Evolutionary conservation across 139 green algal genomes (phyloP).

Genomic region (Raphidocelis subcapitata): DNA sequence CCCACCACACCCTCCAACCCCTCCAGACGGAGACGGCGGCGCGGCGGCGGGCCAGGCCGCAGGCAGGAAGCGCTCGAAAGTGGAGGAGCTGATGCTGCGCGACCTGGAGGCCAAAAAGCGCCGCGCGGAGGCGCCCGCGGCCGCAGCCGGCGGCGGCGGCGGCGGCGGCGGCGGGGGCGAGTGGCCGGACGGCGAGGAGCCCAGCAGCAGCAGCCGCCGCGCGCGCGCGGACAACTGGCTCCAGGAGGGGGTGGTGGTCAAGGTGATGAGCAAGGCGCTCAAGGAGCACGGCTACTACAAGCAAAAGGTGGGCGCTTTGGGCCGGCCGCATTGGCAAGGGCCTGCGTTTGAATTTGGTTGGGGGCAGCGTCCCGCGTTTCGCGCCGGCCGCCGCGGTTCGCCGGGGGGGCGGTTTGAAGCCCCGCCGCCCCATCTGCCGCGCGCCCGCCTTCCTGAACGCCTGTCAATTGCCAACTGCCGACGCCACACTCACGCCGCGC

Average conservation of each 20-base stretch:
- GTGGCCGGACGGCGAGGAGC: neutral
- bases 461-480: too few species aligned
- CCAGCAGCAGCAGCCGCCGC: slow-evolving; percentile 28
- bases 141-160: neutral
- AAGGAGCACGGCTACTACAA: slow-evolving; percentile 90
- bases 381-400: too few species aligned
- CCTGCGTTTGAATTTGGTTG: too few species aligned
- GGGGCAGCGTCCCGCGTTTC: too few species aligned
- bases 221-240: slow-evolving; percentile 64
- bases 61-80: slow-evolving; percentile 52
- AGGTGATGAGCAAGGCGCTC: slow-evolving; percentile 82
- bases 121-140: slow-evolving; percentile 27
- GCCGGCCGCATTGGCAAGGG: too few species aligned
- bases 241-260: slow-evolving; percentile 82
- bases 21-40: too few species aligned
- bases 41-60: neutral
- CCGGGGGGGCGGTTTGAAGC: too few species aligned
- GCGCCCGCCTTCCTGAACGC: too few species aligned
- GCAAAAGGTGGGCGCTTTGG: slow-evolving; percentile 63
- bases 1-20: too few species aligned
- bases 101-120: slow-evolving; percentile 40
- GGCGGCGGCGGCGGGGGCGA: neutral
- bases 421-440: too few species aligned
- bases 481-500: too few species aligned
- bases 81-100: slow-evolving; percentile 78